phyloP scores from a whole-genome alignment of 164 flowering plant genomes.

The Macadamia tetraphylla region DNA sequence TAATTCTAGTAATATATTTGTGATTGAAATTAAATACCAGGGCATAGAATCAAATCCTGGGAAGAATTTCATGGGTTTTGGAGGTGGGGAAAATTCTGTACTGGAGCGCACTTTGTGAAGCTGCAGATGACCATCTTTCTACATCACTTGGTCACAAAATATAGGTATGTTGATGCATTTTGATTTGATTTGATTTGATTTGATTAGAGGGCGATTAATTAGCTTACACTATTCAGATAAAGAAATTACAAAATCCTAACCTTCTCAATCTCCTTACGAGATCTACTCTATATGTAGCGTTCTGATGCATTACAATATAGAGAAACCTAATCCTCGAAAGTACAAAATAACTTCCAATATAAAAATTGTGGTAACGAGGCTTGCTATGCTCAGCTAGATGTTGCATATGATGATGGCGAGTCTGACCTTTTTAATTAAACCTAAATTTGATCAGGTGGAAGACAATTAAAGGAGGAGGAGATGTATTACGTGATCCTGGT shows the following conservation, averaged over 20 bases:
- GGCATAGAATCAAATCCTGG: constrained; percentile 34
- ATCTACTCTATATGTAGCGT: no score
- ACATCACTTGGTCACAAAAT: constrained; percentile 55
- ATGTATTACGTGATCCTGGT: background rate
- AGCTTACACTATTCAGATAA: no score
- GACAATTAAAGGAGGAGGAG: background rate
- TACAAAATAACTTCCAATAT: no score
- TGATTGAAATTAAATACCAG: constrained; percentile 16
- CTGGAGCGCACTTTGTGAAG: constrained; percentile 62
- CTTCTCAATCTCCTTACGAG: no score
- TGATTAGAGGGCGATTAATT: background rate
- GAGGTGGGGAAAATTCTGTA: constrained; percentile 72
- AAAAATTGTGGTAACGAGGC: no score
- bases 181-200: no score
- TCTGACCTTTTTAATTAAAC: background rate
- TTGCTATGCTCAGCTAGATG: no score
- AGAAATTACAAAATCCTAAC: no score
- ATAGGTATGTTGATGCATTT: constrained; percentile 31
- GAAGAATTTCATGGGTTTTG: constrained; percentile 70
- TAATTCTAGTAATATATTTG: no score
- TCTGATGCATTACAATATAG: no score
- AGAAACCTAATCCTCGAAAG: no score
- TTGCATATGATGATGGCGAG: background rate
- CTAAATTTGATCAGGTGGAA: background rate
- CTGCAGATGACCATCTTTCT: constrained; percentile 68